phyloP scores from a whole-genome alignment of 1,284 basidiomycete genomes.

The Ustilago loliicola region DNA sequence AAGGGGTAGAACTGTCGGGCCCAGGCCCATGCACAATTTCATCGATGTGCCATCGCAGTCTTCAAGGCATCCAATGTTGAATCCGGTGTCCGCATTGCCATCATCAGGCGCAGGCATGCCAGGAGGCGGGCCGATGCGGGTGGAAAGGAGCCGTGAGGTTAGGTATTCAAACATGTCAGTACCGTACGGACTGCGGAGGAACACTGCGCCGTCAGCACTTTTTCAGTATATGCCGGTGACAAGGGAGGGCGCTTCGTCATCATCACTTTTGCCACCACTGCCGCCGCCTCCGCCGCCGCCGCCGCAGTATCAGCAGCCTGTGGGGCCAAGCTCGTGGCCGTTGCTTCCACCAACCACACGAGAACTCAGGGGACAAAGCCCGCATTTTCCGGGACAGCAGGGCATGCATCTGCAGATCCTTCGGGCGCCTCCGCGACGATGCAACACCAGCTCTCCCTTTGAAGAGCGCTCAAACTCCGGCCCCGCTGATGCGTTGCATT shows the following conservation, averaged over 20 bases:
- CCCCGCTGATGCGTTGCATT: neutral
- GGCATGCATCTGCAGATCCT: neutral
- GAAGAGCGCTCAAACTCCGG: neutral
- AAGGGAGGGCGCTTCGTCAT: slow-evolving; percentile 2
- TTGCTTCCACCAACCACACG: neutral
- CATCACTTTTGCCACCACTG: neutral
- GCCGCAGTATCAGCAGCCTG: neutral
- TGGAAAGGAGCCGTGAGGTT: slow-evolving; percentile 4
- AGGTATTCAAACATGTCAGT: slow-evolving; percentile 14
- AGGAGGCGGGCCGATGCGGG: slow-evolving; percentile 20
- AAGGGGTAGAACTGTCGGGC: slow-evolving; percentile 13
- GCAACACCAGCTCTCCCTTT: neutral
- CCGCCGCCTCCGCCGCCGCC: neutral
- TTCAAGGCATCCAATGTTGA: neutral
- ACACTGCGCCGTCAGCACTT: slow-evolving; percentile 8
- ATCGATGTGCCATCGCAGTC: slow-evolving; percentile 15
- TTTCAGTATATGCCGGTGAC: neutral
- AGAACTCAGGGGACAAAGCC: neutral
- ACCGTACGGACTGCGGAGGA: slow-evolving; percentile 23
- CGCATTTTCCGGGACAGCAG: neutral
- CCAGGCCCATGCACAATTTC: neutral
- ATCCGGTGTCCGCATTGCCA: neutral
- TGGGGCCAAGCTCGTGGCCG: neutral
- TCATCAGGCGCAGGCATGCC: neutral
- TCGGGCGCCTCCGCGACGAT: neutral